Percentiles rank a stretch among this genome's conserved stretches.
Evolutionary conservation across 2,329 filamentous ascomycete species (phyloP).

Genomic region (Chaetomium sp.): DNA sequence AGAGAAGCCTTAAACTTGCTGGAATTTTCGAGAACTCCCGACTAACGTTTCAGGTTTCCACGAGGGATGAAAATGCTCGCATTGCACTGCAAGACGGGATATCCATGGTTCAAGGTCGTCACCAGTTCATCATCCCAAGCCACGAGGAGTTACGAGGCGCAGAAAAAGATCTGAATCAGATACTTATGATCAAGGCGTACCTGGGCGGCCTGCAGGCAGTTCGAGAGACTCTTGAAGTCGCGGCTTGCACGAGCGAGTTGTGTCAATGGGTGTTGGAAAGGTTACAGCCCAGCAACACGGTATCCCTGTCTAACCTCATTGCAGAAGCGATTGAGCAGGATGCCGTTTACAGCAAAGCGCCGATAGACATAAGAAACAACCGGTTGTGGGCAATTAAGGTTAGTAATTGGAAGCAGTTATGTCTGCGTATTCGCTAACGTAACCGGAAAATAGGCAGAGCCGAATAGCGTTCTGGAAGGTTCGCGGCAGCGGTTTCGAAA

Average conservation of each 20-base stretch:
- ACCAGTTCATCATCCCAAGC: slow-evolving; percentile 71
- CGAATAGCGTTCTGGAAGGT: slow-evolving; percentile 64
- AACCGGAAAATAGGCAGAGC: slow-evolving; percentile 51
- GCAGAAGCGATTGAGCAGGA: slow-evolving; percentile 69
- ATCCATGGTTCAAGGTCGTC: slow-evolving; percentile 15
- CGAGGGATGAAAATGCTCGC: not conserved
- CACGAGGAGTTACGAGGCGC: slow-evolving; percentile 60
- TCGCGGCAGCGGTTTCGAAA: slow-evolving; percentile 11
- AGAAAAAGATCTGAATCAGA: slow-evolving; percentile 77
- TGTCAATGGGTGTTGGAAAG: slow-evolving; percentile 58
- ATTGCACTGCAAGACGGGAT: slow-evolving; percentile 1
- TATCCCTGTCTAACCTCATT: slow-evolving; percentile 58
- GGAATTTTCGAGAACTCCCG: not conserved
- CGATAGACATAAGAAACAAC: slow-evolving; percentile 83
- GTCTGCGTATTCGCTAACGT: slow-evolving; percentile 18
- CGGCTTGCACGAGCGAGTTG: slow-evolving; percentile 55
- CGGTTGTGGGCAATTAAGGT: slow-evolving; percentile 82
- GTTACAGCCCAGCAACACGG: slow-evolving; percentile 58
- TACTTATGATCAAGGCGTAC: slow-evolving; percentile 82
- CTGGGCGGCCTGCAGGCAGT: slow-evolving; percentile 61
- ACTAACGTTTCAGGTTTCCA: slow-evolving; percentile 6
- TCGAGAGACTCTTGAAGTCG: slow-evolving; percentile 59
- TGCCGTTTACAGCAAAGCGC: slow-evolving; percentile 67
- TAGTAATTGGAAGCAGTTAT: not conserved
- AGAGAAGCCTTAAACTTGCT: slow-evolving; percentile 5